A percentile compares a stretch with the other conserved stretches of the same genome.
Evolutionary conservation across 1,284 basidiomycete genomes (phyloP).

Genomic region (Malassezia restricta): DNA sequence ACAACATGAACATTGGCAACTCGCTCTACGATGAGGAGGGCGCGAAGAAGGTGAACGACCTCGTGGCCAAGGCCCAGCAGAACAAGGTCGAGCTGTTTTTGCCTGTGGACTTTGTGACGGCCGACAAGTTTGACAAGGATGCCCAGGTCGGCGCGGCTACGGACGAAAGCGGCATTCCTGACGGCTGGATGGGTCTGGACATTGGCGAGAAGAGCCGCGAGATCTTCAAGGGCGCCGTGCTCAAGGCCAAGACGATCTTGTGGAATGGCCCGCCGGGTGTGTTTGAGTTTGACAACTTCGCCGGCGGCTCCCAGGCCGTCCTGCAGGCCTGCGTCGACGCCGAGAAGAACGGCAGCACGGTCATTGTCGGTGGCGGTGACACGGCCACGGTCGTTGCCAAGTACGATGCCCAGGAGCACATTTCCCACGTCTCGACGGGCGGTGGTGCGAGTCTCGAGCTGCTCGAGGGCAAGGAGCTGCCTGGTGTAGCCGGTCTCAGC

Average conservation of each 20-base stretch:
- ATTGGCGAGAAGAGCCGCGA: slow-evolving; percentile 57
- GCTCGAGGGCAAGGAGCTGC: slow-evolving; percentile 21
- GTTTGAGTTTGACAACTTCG: slow-evolving; percentile 89
- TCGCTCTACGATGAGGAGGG: slow-evolving; percentile 89
- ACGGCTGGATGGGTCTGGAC: slow-evolving; percentile 85
- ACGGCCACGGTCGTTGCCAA: slow-evolving; percentile 49
- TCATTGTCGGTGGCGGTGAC: slow-evolving; percentile 60
- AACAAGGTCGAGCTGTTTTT: slow-evolving; percentile 91
- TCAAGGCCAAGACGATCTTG: slow-evolving; percentile 86
- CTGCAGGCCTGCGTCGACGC: slow-evolving; percentile 81
- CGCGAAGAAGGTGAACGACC: slow-evolving; percentile 67
- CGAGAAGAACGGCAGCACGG: slow-evolving; percentile 70
- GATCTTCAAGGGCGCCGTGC: slow-evolving; percentile 67
- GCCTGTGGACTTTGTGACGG: slow-evolving; percentile 87
- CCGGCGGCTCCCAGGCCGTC: slow-evolving; percentile 69
- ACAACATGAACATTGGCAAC: slow-evolving; percentile 70
- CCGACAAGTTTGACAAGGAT: slow-evolving; percentile 87
- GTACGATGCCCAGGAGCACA: slow-evolving; percentile 62
- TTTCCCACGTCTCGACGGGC: slow-evolving; percentile 92
- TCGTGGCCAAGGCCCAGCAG: slow-evolving; percentile 84
- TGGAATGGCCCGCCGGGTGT: slow-evolving; percentile 97
- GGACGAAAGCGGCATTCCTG: slow-evolving; percentile 64
- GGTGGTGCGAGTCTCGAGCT: slow-evolving; percentile 72
- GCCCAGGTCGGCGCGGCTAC: slow-evolving; percentile 67
- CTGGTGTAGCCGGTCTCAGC: slow-evolving; percentile 11